phyloP scores from a whole-genome alignment of 768 basidiomycete genomes.

The Pleurotus ostreatus region DNA sequence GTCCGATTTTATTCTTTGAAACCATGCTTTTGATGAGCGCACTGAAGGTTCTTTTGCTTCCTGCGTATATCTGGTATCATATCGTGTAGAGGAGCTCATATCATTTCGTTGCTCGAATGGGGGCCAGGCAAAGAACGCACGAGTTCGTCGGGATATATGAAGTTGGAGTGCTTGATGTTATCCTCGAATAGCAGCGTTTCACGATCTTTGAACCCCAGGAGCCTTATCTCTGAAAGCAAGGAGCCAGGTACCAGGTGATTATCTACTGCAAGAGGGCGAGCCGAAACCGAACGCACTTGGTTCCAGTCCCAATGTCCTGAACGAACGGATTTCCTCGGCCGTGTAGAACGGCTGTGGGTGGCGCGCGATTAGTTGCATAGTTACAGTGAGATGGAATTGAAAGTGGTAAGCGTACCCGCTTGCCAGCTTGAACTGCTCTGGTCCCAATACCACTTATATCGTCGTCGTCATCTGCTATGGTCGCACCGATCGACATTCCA shows the following conservation, averaged over 20 bases:
- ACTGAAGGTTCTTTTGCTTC: constrained; percentile 88
- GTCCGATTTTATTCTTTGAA: constrained; percentile 75
- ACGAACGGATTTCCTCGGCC: constrained; percentile 75
- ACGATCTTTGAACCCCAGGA: constrained; percentile 87
- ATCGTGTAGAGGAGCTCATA: constrained; percentile 7
- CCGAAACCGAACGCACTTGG: constrained; percentile 46
- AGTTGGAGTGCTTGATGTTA: constrained; percentile 87
- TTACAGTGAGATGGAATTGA: neutral
- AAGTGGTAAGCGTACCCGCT: constrained; percentile 40
- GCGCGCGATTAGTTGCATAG: neutral
- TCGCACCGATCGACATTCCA: constrained; percentile 35
- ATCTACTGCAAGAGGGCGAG: neutral
- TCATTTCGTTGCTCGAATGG: too few species aligned
- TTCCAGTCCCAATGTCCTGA: constrained; percentile 76
- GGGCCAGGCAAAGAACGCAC: constrained; percentile 34
- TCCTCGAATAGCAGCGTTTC: constrained; percentile 75
- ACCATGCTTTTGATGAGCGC: constrained; percentile 82
- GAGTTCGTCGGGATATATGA: constrained; percentile 89
- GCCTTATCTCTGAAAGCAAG: constrained; percentile 61
- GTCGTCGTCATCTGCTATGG: constrained; percentile 27
- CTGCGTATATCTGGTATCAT: constrained; percentile 62
- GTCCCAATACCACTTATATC: constrained; percentile 33
- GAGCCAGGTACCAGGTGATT: neutral
- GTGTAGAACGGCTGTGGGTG: constrained; percentile 71
- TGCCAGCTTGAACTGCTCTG: constrained; percentile 45